Percentiles rank a stretch among this genome's conserved stretches.
Evolutionary conservation across 108 stramenopile species (phyloP).

Genomic region (Nitzschia sp.): DNA sequence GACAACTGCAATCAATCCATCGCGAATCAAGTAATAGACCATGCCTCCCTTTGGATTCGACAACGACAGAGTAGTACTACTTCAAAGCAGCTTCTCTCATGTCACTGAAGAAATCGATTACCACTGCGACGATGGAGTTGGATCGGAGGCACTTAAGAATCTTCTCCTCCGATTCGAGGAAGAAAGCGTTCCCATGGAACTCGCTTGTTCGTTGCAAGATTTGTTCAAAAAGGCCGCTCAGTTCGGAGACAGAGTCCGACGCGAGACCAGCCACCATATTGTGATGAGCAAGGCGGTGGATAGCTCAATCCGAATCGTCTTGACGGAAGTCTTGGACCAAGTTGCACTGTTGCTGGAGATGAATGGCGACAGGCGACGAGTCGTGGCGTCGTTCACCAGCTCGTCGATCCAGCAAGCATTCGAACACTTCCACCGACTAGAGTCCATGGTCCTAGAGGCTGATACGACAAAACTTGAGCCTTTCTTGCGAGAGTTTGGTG

Average conservation of each 20-base stretch:
- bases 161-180: not conserved
- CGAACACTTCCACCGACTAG: not conserved
- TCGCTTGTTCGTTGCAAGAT: not conserved
- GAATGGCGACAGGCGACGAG: not conserved
- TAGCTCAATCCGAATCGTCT: not conserved
- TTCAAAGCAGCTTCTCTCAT: not conserved
- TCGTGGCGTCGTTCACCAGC: not conserved
- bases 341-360: not conserved
- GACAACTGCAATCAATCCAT: too few relatives aligned
- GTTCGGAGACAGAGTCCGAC: not conserved
- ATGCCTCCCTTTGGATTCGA: slow-evolving; percentile 11
- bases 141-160: not conserved
- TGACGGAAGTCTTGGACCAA: slow-evolving; percentile 4
- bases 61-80: not conserved
- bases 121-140: not conserved
- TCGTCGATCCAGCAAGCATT: not conserved
- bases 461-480: slow-evolving; percentile 1
- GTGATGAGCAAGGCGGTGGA: slow-evolving; percentile 1
- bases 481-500: not conserved
- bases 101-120: not conserved
- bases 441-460: not conserved
- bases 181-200: not conserved
- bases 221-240: not conserved
- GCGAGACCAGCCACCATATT: slow-evolving; percentile 1
- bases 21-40: too few relatives aligned